Conservation (phyloP, 2,329 filamentous ascomycete genomes). For the Trichoderma endophyticum region DNA sequence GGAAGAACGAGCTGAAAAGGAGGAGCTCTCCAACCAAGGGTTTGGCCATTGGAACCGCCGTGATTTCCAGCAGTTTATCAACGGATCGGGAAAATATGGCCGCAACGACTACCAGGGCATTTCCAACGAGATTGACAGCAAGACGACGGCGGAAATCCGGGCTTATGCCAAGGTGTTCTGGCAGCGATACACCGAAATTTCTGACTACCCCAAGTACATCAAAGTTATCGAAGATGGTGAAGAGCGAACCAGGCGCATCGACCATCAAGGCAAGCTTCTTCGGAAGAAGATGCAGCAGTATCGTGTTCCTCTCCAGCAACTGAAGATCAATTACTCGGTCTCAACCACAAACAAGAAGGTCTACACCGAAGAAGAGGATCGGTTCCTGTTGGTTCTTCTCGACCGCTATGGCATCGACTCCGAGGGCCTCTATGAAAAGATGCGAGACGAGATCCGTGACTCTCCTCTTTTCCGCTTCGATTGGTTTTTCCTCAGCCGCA, state of each 20-base stretch:
- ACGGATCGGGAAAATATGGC: constrained; percentile 89
- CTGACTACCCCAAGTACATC: constrained; percentile 85
- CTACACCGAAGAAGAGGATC: constrained; percentile 96
- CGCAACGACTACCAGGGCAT: constrained; percentile 83
- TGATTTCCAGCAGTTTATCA: constrained; percentile 98
- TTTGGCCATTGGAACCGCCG: constrained; percentile 95
- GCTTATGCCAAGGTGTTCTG: constrained; percentile 94
- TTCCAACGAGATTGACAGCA: constrained; percentile 85
- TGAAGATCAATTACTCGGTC: constrained; percentile 98
- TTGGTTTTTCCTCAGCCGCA: constrained; percentile 98
- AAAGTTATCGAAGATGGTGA: constrained; percentile 89
- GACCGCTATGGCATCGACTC: constrained; percentile 90
- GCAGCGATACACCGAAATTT: constrained; percentile 88
- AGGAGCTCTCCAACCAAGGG: constrained; percentile 74
- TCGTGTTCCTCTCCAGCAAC: constrained; percentile 93
- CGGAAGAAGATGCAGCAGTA: constrained; percentile 95
- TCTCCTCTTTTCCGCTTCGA: constrained; percentile 95
- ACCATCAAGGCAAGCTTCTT: constrained; percentile 89
- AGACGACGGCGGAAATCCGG: constrained; percentile 79
- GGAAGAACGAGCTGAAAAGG: constrained; percentile 84
- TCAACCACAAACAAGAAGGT: constrained; percentile 99
- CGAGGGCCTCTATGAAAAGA: constrained; percentile 85
- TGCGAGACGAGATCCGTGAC: constrained; percentile 95
- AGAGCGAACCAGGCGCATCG: constrained; percentile 81
- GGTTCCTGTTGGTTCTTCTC: constrained; percentile 89